Base-by-base conservation (phyloP, 106 monocot species). In the Apostasia shenzhenica region DNA sequence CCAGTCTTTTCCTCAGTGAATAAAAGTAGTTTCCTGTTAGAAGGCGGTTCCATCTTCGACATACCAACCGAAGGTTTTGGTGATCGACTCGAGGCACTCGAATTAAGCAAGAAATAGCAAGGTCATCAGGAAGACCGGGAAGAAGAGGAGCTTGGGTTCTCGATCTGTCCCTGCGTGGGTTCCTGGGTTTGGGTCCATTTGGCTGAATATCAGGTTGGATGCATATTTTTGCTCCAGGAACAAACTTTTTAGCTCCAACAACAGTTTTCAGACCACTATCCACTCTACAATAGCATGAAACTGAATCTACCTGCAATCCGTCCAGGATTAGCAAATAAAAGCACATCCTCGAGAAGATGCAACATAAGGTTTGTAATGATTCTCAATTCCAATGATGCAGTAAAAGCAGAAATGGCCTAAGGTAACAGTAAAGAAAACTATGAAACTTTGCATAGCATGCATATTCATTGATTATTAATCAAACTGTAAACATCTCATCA, bases 191-290 rank as follows among this genome's bases (percentile, higher is more conserved):
- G 46, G 78, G 76, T 49, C 76, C 75, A 54, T 59, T 80, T 6
- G 80, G 84, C 76, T 77, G 80, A 65, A 80, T 80, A 12, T 84
- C 84, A 5, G 84, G 84, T 67, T 84, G 84, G 50, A 80, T 71
- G 14, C 84, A 84, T 56, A 84, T 59, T 57, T 80, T 84, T 11
- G 84, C 84, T 63, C 84, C 84, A 26, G 84, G 84, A 37, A 84
- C 84, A 51, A 84, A 84, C 52, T 76, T 84, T 60, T 76, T 75
- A 37, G 84, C 84, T 1, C 80, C 84, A 8, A 69, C 84, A 42
- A 84, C 84, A 48, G 84, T 84, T 80, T 84, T 84, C 11, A 84
- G 69, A 41, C 84, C 84, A 42, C 73, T 59, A 61, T 84, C 84
- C 14, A 80, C 80, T 69, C 80, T 72, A 69, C 84, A 83, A 43